Conservation (phyloP, 805 yeast species). For the Brettanomyces anomalus region DNA sequence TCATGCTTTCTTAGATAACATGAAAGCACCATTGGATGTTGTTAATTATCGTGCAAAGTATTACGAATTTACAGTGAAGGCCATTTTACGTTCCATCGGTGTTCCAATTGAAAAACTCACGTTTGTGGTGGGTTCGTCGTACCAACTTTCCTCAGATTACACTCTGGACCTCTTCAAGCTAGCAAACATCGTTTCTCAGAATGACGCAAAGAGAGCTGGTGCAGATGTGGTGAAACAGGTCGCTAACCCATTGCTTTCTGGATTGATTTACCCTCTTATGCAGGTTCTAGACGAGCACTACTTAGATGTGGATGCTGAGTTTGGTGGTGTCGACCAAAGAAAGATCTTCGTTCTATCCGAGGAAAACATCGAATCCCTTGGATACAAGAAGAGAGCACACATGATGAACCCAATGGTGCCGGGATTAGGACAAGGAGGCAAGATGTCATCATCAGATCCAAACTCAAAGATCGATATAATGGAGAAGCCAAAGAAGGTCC, state of each 20-base stretch:
- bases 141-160: conserved; percentile 70
- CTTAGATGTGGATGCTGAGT: conserved; percentile 84
- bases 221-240: conserved; percentile 99
- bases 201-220: conserved; percentile 98
- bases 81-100: conserved; percentile 75
- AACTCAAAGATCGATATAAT: conserved; percentile 91
- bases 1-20: conserved; percentile 94
- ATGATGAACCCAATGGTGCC: conserved; percentile 99
- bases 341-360: conserved; percentile 96
- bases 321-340: conserved; percentile 99
- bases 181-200: conserved; percentile 79
- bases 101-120: conserved; percentile 86
- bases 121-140: conserved; percentile 84
- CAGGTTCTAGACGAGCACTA: conserved; percentile 95
- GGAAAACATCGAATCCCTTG: conserved; percentile 77
- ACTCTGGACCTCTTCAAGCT: conserved; percentile 85
- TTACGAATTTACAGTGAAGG: conserved; percentile 76
- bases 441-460: conserved; percentile 98
- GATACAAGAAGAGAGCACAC: conserved; percentile 97
- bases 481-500: conserved; percentile 81
- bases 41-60: conserved; percentile 83
- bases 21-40: conserved; percentile 95
- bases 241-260: conserved; percentile 84
- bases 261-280: conserved; percentile 96
- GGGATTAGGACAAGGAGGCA: conserved; percentile 93